Base-by-base conservation (phyloP, 805 yeast species). In the Candida parachauliodes region DNA sequence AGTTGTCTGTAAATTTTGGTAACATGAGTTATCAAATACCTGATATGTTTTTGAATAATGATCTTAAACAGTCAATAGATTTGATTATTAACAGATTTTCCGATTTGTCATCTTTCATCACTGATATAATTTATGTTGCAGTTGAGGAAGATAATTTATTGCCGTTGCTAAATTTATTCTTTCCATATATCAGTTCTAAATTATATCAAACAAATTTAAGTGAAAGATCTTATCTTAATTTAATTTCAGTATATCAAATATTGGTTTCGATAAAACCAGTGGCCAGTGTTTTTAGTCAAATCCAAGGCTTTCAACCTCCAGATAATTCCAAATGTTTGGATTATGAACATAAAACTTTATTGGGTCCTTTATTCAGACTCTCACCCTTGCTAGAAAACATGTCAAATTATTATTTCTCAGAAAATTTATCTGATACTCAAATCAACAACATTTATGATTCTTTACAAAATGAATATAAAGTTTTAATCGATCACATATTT, bases 311-410 rank as follows among this genome's bases (percentile, higher is more conserved):
- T 52, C 68, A 76, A 7, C 63, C 70, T 1, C 68, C 69, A 6
- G 59, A 67, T 34, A 46, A 57, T 10, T 37, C 48, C 4, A 60
- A 72, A 8, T 77, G 83, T 1, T 59, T 72, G 12, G 70, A 72
- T 32, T 74, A 74, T 50, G 94, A 85, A 51, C 62, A 63, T 11
- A 65, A 68, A 17, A 77, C 95, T 0, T 58, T 86, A 12, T 61
- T 91, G 38, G 98, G 97, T 2, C 83, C 95, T 6, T 67, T 88
- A 21, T 72, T 87, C 38, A 68, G 81, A 40, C 60, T 88, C 16
- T 85, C 95, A 0, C 95, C 96, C 0, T 61, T 88, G 32, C 70
- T 76, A 32, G 69, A 72, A 2, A 59, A 69, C n/a, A 65, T 68
- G 16, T 74, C 78, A 0, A 56, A 70, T 0, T 49, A 63, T 12